A percentile compares a stretch with the other conserved stretches of the same genome.
Conservation (phyloP, 2,329 filamentous ascomycete genomes). For the Penicillium sumatraense region DNA sequence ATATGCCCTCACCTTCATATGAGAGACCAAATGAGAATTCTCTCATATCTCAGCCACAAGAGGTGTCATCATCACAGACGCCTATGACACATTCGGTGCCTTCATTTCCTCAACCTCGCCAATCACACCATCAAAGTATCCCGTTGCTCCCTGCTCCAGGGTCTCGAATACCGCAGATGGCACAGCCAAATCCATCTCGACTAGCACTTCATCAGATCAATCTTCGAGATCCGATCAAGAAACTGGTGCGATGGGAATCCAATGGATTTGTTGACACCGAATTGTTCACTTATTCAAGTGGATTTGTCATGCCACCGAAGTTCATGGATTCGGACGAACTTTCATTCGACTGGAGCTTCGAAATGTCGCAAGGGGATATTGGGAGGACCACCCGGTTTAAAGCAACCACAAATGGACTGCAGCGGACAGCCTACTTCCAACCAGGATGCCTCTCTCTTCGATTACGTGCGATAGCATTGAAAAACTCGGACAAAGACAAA, state of each 20-base stretch:
- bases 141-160: conserved; percentile 17
- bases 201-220: conserved; percentile 60
- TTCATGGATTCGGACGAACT: conserved; percentile 30
- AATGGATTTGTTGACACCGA: conserved; percentile 27
- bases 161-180: conserved; percentile 16
- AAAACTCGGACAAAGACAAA: conserved; percentile 33
- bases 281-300: conserved; percentile 43
- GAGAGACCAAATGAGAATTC: neutral
- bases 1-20: neutral
- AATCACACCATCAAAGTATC: neutral
- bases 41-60: neutral
- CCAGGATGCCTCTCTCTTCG: conserved; percentile 67
- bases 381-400: conserved; percentile 37
- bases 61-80: neutral
- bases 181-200: conserved; percentile 21
- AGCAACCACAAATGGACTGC: conserved; percentile 23
- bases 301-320: conserved; percentile 36
- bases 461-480: conserved; percentile 66
- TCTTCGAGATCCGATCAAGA: conserved; percentile 58
- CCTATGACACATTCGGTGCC: neutral
- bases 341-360: conserved; percentile 41
- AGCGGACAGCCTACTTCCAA: conserved; percentile 39
- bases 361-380: conserved; percentile 34
- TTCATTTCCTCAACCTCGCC: neutral
- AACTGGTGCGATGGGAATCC: conserved; percentile 28